Conservation (phyloP, 2,329 filamentous ascomycete genomes). For the Diaporthe sp. region DNA sequence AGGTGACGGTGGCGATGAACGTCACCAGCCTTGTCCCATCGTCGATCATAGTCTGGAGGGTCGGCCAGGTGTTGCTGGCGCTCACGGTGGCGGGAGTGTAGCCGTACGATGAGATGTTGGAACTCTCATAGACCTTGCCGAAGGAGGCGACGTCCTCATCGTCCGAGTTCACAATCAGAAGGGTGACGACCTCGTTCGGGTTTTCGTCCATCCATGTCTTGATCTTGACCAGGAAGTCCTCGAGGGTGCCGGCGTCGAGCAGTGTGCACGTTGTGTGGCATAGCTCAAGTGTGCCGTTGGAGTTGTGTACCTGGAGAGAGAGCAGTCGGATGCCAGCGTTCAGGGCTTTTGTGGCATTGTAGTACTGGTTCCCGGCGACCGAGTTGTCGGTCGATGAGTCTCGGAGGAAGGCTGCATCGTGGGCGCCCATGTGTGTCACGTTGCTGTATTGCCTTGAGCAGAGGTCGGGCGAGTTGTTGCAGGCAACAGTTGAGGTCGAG, state of each 20-base stretch:
- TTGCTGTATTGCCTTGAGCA: slow-evolving; percentile 81
- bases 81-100: slow-evolving; percentile 66
- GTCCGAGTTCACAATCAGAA: slow-evolving; percentile 81
- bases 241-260: slow-evolving; percentile 77
- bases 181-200: slow-evolving; percentile 81
- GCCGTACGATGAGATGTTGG: slow-evolving; percentile 72
- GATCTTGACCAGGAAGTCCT: slow-evolving; percentile 74
- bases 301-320: slow-evolving; percentile 78
- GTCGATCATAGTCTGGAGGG: slow-evolving; percentile 77
- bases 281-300: slow-evolving; percentile 71
- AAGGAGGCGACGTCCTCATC: slow-evolving; percentile 68
- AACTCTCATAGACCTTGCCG: slow-evolving; percentile 65
- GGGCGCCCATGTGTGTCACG: slow-evolving; percentile 83
- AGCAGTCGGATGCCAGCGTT: slow-evolving; percentile 80
- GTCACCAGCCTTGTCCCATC: slow-evolving; percentile 75
- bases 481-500: slow-evolving; percentile 62
- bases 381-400: slow-evolving; percentile 73
- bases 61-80: slow-evolving; percentile 73
- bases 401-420: slow-evolving; percentile 80
- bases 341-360: slow-evolving; percentile 79
- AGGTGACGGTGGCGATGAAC: slow-evolving; percentile 73
- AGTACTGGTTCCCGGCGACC: slow-evolving; percentile 79
- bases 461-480: slow-evolving; percentile 85
- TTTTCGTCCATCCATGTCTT: slow-evolving; percentile 78
- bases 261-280: slow-evolving; percentile 79